phyloP scores from a whole-genome alignment of 257 asterid species.

The Capsicum pubescens region DNA sequence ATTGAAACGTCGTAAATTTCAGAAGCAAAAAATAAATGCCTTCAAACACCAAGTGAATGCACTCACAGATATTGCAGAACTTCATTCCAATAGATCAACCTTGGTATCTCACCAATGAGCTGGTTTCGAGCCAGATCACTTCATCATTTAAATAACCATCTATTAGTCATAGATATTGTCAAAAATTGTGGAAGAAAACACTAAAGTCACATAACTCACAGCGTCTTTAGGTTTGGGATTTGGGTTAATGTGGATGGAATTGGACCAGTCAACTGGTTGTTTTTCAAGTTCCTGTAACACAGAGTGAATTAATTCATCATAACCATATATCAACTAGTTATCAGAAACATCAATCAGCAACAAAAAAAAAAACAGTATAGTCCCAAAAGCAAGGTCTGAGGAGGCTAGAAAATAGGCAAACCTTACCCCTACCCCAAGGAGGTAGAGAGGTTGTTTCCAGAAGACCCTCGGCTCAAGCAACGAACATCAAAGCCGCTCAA shows the following conservation, averaged over 20 bases:
- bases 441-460: too few species aligned
- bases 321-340: neutral
- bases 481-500: too few species aligned
- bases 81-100: constrained; percentile 96
- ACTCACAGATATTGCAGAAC: constrained; percentile 93
- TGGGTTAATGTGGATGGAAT: constrained; percentile 94
- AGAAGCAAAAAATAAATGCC: neutral
- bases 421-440: too few species aligned
- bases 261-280: constrained; percentile 90
- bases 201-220: constrained; percentile 55
- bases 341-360: too few species aligned
- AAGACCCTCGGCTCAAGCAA: too few species aligned
- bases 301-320: neutral
- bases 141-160: neutral
- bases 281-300: constrained; percentile 68
- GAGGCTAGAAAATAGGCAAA: too few species aligned
- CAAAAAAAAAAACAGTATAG: too few species aligned
- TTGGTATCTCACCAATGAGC: constrained; percentile 91
- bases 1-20: neutral
- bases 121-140: constrained; percentile 96
- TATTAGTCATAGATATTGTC: neutral
- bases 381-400: too few species aligned
- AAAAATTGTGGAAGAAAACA: neutral
- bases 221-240: constrained; percentile 87
- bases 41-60: neutral